These are phyloP conservation scores for Mucor sp. DNA, from an alignment of 371 early-diverging fungal species.

Conservation along the genomic window DNA sequence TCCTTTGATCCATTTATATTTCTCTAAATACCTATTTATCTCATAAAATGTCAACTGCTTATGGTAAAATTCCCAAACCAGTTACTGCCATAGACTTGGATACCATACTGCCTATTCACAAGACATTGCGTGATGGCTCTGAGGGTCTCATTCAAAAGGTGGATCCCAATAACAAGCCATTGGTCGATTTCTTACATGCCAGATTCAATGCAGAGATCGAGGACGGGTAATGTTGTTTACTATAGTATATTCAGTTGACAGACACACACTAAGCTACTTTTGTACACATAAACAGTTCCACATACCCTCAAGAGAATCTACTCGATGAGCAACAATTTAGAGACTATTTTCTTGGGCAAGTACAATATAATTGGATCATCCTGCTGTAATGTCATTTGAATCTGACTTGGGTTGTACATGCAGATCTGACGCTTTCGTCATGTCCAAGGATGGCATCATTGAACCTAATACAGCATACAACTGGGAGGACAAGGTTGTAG, in stretches of 20 bases:
- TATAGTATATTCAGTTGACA: not conserved
- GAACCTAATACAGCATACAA: conserved; percentile 31
- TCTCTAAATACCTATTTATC: not conserved
- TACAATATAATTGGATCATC: not conserved
- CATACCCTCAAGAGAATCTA: conserved; percentile 72
- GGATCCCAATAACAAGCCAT: conserved; percentile 27
- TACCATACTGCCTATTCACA: conserved; percentile 49
- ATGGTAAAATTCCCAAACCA: conserved; percentile 61
- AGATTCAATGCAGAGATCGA: conserved; percentile 69
- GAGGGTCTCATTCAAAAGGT: conserved; percentile 32
- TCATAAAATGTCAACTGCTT: conserved; percentile 61
- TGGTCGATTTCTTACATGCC: conserved; percentile 50
- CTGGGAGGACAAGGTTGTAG: conserved; percentile 52
- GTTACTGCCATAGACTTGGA: conserved; percentile 22
- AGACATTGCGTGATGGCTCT: conserved; percentile 35
- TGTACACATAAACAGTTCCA: conserved; percentile 38
- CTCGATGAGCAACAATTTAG: conserved; percentile 53
- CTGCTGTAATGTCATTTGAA: not conserved
- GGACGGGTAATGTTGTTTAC: conserved; percentile 43
- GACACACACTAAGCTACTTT: not conserved
- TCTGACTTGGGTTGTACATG: not conserved
- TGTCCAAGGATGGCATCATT: conserved; percentile 31
- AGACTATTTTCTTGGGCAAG: conserved; percentile 56
- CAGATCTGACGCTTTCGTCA: conserved; percentile 63
- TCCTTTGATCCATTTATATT: not conserved